Evolutionary conservation across 2,329 filamentous ascomycete species (phyloP).

Genomic region (Botrytis pseudocinerea): DNA sequence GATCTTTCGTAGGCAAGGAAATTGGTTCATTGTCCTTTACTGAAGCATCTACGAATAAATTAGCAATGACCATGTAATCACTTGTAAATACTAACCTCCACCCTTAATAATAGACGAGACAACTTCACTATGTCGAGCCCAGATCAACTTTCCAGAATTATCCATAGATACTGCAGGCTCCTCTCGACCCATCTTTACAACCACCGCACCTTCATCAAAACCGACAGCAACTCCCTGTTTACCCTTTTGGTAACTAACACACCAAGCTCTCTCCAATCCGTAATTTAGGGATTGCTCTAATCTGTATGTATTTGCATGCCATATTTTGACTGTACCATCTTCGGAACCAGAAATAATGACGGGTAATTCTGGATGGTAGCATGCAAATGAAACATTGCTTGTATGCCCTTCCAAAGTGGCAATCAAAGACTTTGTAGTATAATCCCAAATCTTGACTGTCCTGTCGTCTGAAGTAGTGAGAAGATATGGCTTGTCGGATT

Average conservation of each 20-base stretch:
- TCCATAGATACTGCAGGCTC: constrained; percentile 99
- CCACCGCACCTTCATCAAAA: constrained; percentile 96
- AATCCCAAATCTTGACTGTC: constrained; percentile 98
- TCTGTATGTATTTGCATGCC: constrained; percentile 97
- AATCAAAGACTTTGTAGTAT: constrained; percentile 96
- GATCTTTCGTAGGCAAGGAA: constrained; percentile 84
- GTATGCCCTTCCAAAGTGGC: constrained; percentile 96
- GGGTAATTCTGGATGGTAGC: constrained; percentile 94
- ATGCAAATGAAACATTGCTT: constrained; percentile 96
- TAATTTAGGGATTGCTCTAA: constrained; percentile 96
- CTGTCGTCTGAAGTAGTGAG: constrained; percentile 95
- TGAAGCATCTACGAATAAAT: constrained; percentile 60
- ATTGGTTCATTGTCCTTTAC: constrained; percentile 90
- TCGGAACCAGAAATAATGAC: constrained; percentile 98
- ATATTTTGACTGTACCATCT: constrained; percentile 96
- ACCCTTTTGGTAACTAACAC: constrained; percentile 91
- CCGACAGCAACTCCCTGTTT: constrained; percentile 93
- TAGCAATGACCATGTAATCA: constrained; percentile 30
- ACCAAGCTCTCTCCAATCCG: constrained; percentile 94
- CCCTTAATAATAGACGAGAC: constrained; percentile 94
- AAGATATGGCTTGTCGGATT: constrained; percentile 78
- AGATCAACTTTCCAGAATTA: constrained; percentile 90
- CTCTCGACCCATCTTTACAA: constrained; percentile 95
- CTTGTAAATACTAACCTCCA: constrained; percentile 52
- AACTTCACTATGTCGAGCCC: constrained; percentile 93